Base-by-base conservation (phyloP, 2,329 filamentous ascomycete genomes). In the Coniosporium tulheliwenetii region DNA sequence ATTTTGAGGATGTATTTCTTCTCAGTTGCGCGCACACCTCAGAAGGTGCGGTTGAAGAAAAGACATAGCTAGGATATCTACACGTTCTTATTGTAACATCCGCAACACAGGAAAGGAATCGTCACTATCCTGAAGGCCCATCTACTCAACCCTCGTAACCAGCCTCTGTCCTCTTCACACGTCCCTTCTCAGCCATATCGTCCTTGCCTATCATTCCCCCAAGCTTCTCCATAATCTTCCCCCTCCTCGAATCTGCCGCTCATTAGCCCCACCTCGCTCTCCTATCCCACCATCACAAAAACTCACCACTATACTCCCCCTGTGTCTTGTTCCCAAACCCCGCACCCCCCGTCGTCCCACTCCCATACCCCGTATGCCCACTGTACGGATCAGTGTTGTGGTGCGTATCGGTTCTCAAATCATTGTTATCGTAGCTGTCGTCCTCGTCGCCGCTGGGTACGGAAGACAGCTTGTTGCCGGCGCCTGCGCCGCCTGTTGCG, bases 191-290 rank as follows among this genome's bases (percentile, higher is more conserved):
- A 41, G 60, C 60, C 10, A 76, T 42, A 36, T 56, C 59, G 12
- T 66, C 60, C 47, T 63, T 73, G 41, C 66, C 56, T 45, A 78
- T 48, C 39, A 69, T 48, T 10, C 57, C 54, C 8, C 73, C 71
- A 5, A 66, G 68, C 63, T 75, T 77, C 59, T 79, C 71, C 55
- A 77, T 59, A 16, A 77, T 42, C 58, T 73, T 76, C 37, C 73
- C 73, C 15, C 73, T 40, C 12, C 64, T 66, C 39, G 68, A 71
- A 51, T 71, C 66, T 50, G 37, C 14, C 3, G 29, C 42, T 36
- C 31, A n/a, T 38, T 14, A 12, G 16, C 19, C 12, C n/a, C n/a
- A 16, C 12, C 36, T 7, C 12, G 1, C 12, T n/a, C 5, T 35
- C 4, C 14, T 10, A 5, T n/a, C 33, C 33, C 1, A n/a, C 33